Conservation (phyloP, 1,284 basidiomycete species). For the Microbotryum lychnidis-dioicae region DNA sequence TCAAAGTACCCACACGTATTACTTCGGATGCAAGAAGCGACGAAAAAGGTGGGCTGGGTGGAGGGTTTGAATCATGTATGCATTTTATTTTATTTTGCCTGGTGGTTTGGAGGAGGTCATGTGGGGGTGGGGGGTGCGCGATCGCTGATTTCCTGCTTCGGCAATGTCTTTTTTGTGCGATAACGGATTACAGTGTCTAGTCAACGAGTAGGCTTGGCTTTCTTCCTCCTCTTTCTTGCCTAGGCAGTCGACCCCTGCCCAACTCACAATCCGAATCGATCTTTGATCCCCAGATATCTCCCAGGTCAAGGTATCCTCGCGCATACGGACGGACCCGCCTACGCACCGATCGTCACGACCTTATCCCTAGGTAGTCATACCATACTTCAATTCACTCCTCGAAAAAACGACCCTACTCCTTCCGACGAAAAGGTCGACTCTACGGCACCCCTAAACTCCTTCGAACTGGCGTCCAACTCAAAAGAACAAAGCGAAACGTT, state of each 20-base stretch:
- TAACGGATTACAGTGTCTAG: slow-evolving; percentile 14
- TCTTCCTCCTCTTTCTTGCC: no score
- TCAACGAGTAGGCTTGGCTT: slow-evolving; percentile 25
- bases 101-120: no score
- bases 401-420: slow-evolving; percentile 33
- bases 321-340: slow-evolving; percentile 85
- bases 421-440: background rate
- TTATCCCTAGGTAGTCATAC: slow-evolving; percentile 76
- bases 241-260: no score
- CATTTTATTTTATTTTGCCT: background rate
- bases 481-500: slow-evolving; percentile 32
- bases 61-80: slow-evolving; percentile 23
- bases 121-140: no score
- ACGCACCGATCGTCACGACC: slow-evolving; percentile 80
- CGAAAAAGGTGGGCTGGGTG: background rate
- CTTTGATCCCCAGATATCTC: slow-evolving; percentile 47
- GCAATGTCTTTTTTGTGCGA: no score
- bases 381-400: slow-evolving; percentile 71
- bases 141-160: no score
- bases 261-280: no score
- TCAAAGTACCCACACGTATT: slow-evolving; percentile 36
- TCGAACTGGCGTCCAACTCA: no score
- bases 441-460: background rate
- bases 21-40: slow-evolving; percentile 32
- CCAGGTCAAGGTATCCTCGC: slow-evolving; percentile 92